Evolutionary conservation across 371 early-diverging fungal genomes (phyloP).

Genomic region (Zancudomyces culisetae): DNA sequence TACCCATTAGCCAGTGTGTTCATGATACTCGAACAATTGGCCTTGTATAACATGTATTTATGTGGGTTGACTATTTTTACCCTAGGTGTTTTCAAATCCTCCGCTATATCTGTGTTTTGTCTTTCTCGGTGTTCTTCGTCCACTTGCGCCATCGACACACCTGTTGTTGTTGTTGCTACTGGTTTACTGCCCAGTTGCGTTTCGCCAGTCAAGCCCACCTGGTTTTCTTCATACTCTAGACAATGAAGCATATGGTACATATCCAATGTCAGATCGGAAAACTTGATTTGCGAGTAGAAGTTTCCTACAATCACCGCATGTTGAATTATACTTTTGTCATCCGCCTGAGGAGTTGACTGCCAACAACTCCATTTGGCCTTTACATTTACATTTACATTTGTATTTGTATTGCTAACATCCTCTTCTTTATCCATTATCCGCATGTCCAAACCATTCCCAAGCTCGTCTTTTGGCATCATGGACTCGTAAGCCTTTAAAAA

Average conservation of each 20-base stretch:
- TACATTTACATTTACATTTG: too few relatives aligned
- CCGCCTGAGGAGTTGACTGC: too few relatives aligned
- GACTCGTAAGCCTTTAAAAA: conserved; percentile 52
- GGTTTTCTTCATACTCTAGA: conserved; percentile 40
- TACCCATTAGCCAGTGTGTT: conserved; percentile 76
- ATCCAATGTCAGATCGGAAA: conserved; percentile 85
- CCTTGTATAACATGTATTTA: conserved; percentile 78
- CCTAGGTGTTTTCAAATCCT: background rate
- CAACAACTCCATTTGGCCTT: too few relatives aligned
- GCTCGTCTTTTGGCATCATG: conserved; percentile 45
- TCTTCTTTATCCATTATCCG: too few relatives aligned
- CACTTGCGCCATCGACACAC: conserved; percentile 4
- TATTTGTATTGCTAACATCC: too few relatives aligned
- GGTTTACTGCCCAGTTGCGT: background rate
- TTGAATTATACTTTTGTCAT: conserved; percentile 36
- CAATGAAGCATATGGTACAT: conserved; percentile 89
- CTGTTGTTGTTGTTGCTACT: background rate
- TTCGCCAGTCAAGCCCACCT: background rate
- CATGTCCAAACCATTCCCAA: too few relatives aligned
- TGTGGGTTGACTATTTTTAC: conserved; percentile 59
- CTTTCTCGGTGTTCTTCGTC: conserved; percentile 7
- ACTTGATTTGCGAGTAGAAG: conserved; percentile 79
- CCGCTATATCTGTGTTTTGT: conserved; percentile 3
- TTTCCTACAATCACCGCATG: conserved; percentile 89
- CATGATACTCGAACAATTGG: conserved; percentile 68